Conservation (phyloP, 495 filamentous ascomycete genomes). For the Talaromyces thailandensis region DNA sequence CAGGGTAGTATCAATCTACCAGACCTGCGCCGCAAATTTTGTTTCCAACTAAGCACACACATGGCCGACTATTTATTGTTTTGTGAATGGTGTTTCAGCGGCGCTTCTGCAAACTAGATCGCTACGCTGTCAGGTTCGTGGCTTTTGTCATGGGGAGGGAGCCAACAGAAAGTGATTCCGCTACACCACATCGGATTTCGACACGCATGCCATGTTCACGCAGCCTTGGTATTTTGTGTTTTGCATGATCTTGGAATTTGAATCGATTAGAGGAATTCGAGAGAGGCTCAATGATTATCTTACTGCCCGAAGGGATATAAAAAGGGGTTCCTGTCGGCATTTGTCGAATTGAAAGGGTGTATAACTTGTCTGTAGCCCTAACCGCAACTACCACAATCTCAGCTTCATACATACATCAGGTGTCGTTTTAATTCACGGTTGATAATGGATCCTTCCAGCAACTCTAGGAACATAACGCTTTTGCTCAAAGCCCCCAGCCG, state of each 20-base stretch:
- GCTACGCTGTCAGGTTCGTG: not conserved
- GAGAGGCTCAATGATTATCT: not conserved
- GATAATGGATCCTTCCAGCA: not conserved
- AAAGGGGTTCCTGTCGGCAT: not conserved
- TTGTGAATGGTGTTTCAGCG: not conserved
- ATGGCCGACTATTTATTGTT: not conserved
- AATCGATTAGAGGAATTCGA: not conserved
- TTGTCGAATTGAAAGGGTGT: not conserved
- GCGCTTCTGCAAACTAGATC: not conserved
- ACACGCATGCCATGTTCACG: not conserved
- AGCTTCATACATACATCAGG: not conserved
- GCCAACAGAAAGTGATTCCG: not conserved
- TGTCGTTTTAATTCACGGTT: not conserved
- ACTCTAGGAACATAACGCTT: not conserved
- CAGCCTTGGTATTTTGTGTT: not conserved
- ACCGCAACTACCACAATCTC: not conserved
- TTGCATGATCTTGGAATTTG: not conserved
- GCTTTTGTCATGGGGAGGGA: not conserved
- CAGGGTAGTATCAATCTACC: not conserved
- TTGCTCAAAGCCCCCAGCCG: not conserved
- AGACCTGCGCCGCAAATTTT: not conserved
- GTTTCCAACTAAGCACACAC: not conserved
- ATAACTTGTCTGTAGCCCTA: not conserved
- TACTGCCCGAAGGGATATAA: too few relatives aligned
- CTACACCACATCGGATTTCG: constrained; percentile 2